A percentile compares a stretch with the other conserved stretches of the same genome.
Conservation (phyloP, 352 stramenopile genomes). For the Elongisporangium senticosum region DNA sequence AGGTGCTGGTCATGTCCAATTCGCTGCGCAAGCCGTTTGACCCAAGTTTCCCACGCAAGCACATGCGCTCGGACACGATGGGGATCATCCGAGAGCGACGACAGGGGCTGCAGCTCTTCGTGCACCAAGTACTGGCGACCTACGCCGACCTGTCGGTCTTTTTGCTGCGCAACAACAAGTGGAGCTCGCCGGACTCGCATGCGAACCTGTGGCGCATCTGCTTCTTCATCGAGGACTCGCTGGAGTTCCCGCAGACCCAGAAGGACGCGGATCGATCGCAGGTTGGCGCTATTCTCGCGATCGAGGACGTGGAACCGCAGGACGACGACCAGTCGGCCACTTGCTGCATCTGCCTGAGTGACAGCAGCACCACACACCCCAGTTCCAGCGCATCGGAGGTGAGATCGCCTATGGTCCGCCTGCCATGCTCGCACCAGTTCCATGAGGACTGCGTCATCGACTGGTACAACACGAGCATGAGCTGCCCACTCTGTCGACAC, state of each 20-base stretch:
- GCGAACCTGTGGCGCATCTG: slow-evolving; percentile 11
- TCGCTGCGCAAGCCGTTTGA: slow-evolving; percentile 11
- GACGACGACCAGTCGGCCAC: slow-evolving; percentile 4
- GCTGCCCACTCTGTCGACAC: slow-evolving; percentile 49
- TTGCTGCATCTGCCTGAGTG: slow-evolving; percentile 19
- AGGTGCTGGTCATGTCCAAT: slow-evolving; percentile 3
- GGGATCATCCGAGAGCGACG: slow-evolving; percentile 19
- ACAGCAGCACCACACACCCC: slow-evolving; percentile 2
- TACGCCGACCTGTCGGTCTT: slow-evolving; percentile 21
- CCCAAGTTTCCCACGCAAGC: slow-evolving; percentile 19
- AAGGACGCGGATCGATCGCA: slow-evolving; percentile 20
- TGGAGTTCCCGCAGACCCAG: slow-evolving; percentile 21
- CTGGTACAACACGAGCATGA: slow-evolving; percentile 56
- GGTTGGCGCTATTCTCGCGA: slow-evolving; percentile 12
- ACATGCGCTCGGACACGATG: slow-evolving; percentile 21
- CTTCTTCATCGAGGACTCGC: slow-evolving; percentile 18
- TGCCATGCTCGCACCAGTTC: slow-evolving; percentile 54
- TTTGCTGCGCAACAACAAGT: slow-evolving; percentile 4
- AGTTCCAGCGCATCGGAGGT: slow-evolving; percentile 7
- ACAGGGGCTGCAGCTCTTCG: slow-evolving; percentile 13
- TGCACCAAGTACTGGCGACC: slow-evolving; percentile 10
- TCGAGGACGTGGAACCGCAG: slow-evolving; percentile 8
- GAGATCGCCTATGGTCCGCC: slow-evolving; percentile 15
- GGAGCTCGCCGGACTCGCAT: neutral
- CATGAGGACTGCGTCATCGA: slow-evolving; percentile 70